Conservation (phyloP, 2,329 filamentous ascomycete genomes). For the Knufia petricola region DNA sequence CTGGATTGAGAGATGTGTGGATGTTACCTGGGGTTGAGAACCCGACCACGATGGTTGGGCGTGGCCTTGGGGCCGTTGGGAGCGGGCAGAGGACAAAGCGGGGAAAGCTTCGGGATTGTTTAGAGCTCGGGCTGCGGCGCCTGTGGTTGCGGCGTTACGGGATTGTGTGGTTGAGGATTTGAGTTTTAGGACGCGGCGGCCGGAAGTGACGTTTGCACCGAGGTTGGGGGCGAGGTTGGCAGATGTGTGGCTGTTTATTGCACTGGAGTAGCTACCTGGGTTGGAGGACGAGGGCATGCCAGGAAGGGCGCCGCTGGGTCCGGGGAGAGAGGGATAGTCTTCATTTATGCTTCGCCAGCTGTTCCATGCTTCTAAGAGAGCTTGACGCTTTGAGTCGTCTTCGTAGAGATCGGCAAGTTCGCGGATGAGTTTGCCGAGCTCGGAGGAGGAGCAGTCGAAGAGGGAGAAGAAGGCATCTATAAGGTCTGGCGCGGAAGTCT, state of each 20-base stretch:
- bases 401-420: constrained; percentile 92
- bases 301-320: constrained; percentile 54
- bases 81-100: constrained; percentile 21
- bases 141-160: constrained; percentile 47
- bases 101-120: constrained; percentile 22
- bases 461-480: constrained; percentile 81
- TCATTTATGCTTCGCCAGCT: constrained; percentile 95
- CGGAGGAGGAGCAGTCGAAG: constrained; percentile 69
- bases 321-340: constrained; percentile 82
- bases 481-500: constrained; percentile 62
- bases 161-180: constrained; percentile 61
- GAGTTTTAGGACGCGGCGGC: constrained; percentile 52
- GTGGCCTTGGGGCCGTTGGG: constrained; percentile 21
- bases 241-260: constrained; percentile 20
- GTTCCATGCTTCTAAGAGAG: constrained; percentile 75
- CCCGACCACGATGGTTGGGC: constrained; percentile 20
- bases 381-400: constrained; percentile 62
- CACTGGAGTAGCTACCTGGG: constrained; percentile 27
- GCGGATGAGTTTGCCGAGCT: constrained; percentile 79
- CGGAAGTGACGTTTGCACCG: constrained; percentile 32
- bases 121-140: constrained; percentile 47
- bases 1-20: constrained; percentile 21
- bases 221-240: constrained; percentile 41
- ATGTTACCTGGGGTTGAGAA: constrained; percentile 24
- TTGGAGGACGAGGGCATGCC: constrained; percentile 20